Evolutionary conservation across 441 rosid species (phyloP).

Genomic region (Lepidium campestre): DNA sequence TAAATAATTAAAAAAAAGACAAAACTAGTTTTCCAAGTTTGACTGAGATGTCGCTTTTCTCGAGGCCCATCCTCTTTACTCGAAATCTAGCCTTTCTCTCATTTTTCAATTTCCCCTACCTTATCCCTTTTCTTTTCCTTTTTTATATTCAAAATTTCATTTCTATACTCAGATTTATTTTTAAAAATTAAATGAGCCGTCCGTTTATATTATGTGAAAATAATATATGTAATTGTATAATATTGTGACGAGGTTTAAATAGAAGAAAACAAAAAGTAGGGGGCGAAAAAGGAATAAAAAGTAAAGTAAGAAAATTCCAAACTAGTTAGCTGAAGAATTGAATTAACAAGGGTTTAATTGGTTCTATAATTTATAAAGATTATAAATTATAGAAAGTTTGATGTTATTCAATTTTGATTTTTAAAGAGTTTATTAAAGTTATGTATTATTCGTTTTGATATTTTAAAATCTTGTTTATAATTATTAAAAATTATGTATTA

Average conservation of each 20-base stretch:
- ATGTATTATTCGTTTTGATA: too few relatives aligned
- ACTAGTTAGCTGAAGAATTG: slow-evolving; percentile 16
- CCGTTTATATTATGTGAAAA: too few relatives aligned
- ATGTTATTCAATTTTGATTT: too few relatives aligned
- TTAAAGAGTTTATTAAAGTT: too few relatives aligned
- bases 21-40: slow-evolving; percentile 41
- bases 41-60: slow-evolving; percentile 51
- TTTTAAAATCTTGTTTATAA: too few relatives aligned
- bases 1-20: slow-evolving; percentile 8
- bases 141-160: neutral
- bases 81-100: slow-evolving; percentile 26
- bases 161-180: too few relatives aligned
- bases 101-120: slow-evolving; percentile 27
- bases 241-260: slow-evolving; percentile 7
- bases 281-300: neutral
- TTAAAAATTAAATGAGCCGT: neutral
- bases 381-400: too few relatives aligned
- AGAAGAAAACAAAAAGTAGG: slow-evolving; percentile 24
- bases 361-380: too few relatives aligned
- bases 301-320: slow-evolving; percentile 9
- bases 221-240: neutral
- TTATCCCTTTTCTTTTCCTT: neutral
- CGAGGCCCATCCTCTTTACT: slow-evolving; percentile 44
- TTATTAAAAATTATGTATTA: too few relatives aligned
- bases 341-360: too few relatives aligned